These are phyloP conservation scores for Ogataea pignaliae DNA, from an alignment of 805 yeast species.

Conservation along the genomic window DNA sequence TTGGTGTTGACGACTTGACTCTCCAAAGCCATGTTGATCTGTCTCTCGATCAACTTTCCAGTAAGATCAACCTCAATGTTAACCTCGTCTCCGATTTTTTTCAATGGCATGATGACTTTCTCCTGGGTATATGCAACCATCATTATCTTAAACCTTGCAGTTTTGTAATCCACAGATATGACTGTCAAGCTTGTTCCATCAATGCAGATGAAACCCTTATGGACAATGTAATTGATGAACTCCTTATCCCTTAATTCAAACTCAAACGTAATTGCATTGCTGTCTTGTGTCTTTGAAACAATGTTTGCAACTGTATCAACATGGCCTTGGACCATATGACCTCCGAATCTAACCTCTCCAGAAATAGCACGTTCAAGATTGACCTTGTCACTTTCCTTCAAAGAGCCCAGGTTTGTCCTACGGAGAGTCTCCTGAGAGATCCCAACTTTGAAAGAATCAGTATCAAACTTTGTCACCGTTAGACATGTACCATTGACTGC, in stretches of 20 bases:
- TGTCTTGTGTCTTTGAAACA: slow-evolving; percentile 50
- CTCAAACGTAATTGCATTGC: slow-evolving; percentile 71
- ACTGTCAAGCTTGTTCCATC: slow-evolving; percentile 95
- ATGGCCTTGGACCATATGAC: slow-evolving; percentile 98
- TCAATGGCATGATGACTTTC: slow-evolving; percentile 69
- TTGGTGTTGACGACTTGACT: slow-evolving; percentile 46
- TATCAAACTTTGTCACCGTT: slow-evolving; percentile 78
- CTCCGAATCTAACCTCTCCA: slow-evolving; percentile 81
- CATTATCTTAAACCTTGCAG: slow-evolving; percentile 69
- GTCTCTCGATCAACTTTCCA: slow-evolving; percentile 88
- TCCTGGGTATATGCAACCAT: slow-evolving; percentile 89
- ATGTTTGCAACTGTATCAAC: slow-evolving; percentile 84
- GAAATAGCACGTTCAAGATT: slow-evolving; percentile 91
- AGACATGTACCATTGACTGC: slow-evolving; percentile 86
- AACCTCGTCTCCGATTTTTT: slow-evolving; percentile 58
- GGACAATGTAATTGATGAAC: slow-evolving; percentile 73
- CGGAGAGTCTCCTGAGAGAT: slow-evolving; percentile 88
- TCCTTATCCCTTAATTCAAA: slow-evolving; percentile 64
- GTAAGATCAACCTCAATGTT: slow-evolving; percentile 94
- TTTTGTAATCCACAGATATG: slow-evolving; percentile 63
- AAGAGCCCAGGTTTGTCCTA: slow-evolving; percentile 67
- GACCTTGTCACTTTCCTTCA: slow-evolving; percentile 57
- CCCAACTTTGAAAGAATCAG: slow-evolving; percentile 75
- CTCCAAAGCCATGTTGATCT: slow-evolving; percentile 56
- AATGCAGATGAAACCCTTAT: slow-evolving; percentile 88